These are phyloP conservation scores for Colletotrichum karsti DNA, from an alignment of 2,329 filamentous ascomycete genomes.

Conservation along the genomic window DNA sequence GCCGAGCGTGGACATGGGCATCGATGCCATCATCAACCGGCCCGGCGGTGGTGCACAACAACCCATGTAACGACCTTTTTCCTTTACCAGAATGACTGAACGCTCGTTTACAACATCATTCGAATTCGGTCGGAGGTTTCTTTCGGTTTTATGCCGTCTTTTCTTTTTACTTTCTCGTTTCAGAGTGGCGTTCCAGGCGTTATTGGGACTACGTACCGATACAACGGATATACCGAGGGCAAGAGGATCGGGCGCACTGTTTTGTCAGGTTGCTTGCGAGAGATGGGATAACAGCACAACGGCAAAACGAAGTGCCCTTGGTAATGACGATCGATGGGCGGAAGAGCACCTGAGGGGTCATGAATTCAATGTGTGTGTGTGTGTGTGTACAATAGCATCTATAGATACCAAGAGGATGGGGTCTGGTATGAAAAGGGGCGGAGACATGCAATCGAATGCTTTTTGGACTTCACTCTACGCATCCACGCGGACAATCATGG, in stretches of 20 bases:
- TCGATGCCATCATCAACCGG: constrained; percentile 66
- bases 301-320: neutral
- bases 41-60: constrained; percentile 39
- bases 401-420: constrained; percentile 28
- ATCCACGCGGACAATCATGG: neutral
- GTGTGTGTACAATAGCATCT: constrained; percentile 26
- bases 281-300: neutral
- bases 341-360: neutral
- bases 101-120: neutral
- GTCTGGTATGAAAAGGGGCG: constrained; percentile 1
- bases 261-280: neutral
- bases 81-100: neutral
- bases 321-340: constrained; percentile 14
- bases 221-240: neutral
- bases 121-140: neutral
- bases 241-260: neutral
- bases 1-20: constrained; percentile 68
- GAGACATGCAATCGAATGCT: neutral
- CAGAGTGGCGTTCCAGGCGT: constrained; percentile 15
- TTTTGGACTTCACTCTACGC: neutral
- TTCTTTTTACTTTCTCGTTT: constrained; percentile 8
- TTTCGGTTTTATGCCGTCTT: neutral
- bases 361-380: neutral
- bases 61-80: constrained; percentile 19
- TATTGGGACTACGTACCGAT: neutral